Evolutionary conservation across 2,329 filamentous ascomycete species (phyloP).

Genomic region (Alternaria sp.): DNA sequence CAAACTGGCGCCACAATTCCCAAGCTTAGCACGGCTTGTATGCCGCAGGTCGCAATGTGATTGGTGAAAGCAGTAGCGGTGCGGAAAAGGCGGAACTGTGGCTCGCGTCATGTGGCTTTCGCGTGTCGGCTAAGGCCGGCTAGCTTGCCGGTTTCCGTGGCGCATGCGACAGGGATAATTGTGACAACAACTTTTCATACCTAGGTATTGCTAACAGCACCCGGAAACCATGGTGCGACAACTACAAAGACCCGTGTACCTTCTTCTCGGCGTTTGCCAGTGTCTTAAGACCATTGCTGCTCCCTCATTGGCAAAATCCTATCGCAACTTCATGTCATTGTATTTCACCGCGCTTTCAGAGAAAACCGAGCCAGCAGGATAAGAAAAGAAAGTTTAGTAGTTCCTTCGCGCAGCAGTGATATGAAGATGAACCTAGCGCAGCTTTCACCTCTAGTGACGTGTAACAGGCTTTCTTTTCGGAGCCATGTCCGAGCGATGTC

Average conservation of each 20-base stretch:
- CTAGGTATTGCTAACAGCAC: neutral
- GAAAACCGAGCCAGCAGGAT: neutral
- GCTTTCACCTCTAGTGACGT: neutral
- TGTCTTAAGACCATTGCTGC: neutral
- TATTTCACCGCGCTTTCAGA: neutral
- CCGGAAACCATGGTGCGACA: neutral
- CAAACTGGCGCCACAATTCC: slow-evolving; percentile 13
- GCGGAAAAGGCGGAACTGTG: slow-evolving; percentile 24
- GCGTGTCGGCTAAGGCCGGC: slow-evolving; percentile 10
- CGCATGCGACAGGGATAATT: slow-evolving; percentile 10
- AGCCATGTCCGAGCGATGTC: neutral
- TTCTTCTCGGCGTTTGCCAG: neutral
- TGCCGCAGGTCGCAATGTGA: slow-evolving; percentile 13
- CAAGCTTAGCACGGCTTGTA: slow-evolving; percentile 6
- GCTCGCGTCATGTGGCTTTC: slow-evolving; percentile 19
- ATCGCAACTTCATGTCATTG: neutral
- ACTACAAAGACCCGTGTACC: neutral
- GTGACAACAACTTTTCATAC: neutral
- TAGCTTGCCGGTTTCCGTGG: slow-evolving; percentile 25
- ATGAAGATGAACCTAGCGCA: neutral
- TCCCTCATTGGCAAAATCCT: neutral
- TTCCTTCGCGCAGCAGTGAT: neutral
- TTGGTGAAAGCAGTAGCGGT: slow-evolving; percentile 15
- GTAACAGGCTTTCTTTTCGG: neutral
- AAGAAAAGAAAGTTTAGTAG: neutral